phyloP scores from a whole-genome alignment of 2,329 filamentous ascomycete genomes.

The Venturia asperata region DNA sequence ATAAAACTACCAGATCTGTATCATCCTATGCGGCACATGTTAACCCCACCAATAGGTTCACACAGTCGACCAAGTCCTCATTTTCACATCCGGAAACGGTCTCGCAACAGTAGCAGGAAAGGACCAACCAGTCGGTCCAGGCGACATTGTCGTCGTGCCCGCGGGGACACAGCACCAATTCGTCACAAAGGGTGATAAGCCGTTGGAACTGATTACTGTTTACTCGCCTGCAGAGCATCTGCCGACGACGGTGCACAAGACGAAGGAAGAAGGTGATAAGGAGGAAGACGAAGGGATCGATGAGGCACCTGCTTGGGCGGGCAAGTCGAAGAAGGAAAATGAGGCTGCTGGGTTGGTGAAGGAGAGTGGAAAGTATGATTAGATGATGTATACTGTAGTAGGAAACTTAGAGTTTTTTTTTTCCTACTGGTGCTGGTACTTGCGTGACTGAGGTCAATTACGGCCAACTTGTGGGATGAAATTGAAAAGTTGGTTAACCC shows the following conservation, averaged over 20 bases:
- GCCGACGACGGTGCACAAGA: conserved; percentile 52
- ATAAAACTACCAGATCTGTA: too few relatives aligned
- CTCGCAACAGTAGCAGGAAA: conserved; percentile 53
- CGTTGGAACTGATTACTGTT: conserved; percentile 55
- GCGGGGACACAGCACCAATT: conserved; percentile 62
- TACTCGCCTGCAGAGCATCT: conserved; percentile 58
- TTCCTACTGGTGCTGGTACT: too few relatives aligned
- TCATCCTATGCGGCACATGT: too few relatives aligned
- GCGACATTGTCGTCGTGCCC: conserved; percentile 55
- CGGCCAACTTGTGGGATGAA: too few relatives aligned
- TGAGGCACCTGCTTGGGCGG: conserved; percentile 54
- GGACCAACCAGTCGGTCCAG: conserved; percentile 50
- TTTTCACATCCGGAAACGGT: conserved; percentile 54
- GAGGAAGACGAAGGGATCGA: conserved; percentile 56
- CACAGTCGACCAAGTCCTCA: conserved; percentile 57
- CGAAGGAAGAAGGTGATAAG: conserved; percentile 56
- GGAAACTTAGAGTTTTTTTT: too few relatives aligned
- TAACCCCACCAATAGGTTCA: conserved; percentile 34
- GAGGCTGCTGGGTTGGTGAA: conserved; percentile 50
- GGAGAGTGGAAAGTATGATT: conserved; percentile 19
- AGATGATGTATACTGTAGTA: background rate
- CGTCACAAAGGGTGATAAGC: conserved; percentile 52
- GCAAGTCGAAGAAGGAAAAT: conserved; percentile 51
- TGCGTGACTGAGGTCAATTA: too few relatives aligned
- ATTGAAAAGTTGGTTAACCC: too few relatives aligned